These are phyloP conservation scores for Trichoderma brevicompactum DNA, from an alignment of 2,329 filamentous ascomycete species.

Conservation along the genomic window DNA sequence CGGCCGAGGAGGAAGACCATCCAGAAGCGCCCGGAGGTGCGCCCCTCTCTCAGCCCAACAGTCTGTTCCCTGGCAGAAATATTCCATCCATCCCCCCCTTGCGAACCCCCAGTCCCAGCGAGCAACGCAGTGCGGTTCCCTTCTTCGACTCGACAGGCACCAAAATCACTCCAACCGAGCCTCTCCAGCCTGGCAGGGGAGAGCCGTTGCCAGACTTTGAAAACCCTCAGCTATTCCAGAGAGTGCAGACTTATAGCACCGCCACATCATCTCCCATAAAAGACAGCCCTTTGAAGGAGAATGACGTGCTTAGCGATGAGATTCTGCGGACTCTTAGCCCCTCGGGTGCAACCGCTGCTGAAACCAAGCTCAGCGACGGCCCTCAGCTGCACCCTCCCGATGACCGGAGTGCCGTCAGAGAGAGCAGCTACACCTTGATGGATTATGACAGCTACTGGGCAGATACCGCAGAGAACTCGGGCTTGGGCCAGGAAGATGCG, in stretches of 20 bases:
- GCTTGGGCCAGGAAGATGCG: background rate
- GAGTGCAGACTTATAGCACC: conserved; percentile 53
- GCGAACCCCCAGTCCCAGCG: conserved; percentile 42
- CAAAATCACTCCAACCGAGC: conserved; percentile 50
- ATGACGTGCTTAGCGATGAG: conserved; percentile 72
- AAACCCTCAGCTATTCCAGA: conserved; percentile 43
- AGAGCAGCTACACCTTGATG: conserved; percentile 66
- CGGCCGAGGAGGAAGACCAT: conserved; percentile 8
- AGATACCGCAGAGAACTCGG: conserved; percentile 37
- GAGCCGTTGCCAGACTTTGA: conserved; percentile 43
- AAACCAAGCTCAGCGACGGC: conserved; percentile 31
- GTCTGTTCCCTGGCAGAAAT: conserved; percentile 31
- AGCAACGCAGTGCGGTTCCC: background rate
- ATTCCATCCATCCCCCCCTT: conserved; percentile 40
- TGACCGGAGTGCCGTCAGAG: conserved; percentile 41
- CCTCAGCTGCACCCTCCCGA: conserved; percentile 32
- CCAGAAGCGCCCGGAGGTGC: conserved; percentile 12
- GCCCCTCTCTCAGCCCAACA: background rate
- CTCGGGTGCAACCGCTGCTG: conserved; percentile 37
- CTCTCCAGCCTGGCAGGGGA: conserved; percentile 50
- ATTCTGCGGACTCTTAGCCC: conserved; percentile 72
- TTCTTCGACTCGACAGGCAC: conserved; percentile 25
- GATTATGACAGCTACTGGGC: conserved; percentile 73
- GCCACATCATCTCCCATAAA: conserved; percentile 58
- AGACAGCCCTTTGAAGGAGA: conserved; percentile 71